Evolutionary conservation across 345 rosid genomes (phyloP), one percentile per base, ranked within the genome.

Genomic region (Mercurialis annua): DNA sequence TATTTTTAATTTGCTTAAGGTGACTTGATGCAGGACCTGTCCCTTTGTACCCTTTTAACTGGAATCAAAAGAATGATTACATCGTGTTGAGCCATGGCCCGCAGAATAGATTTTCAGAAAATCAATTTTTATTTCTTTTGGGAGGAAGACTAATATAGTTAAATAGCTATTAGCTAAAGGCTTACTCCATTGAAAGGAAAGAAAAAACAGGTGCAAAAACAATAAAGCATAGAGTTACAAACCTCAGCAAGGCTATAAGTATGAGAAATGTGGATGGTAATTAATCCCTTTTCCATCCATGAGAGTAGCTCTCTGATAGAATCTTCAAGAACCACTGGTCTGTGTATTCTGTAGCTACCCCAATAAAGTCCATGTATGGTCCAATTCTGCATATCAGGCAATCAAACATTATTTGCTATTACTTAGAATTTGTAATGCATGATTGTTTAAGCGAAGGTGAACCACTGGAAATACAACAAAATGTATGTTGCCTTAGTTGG

Each of bases 351-450:
- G 76, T 91, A 80, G 86, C 97, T 91, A 17, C 96, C 97, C 97
- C 97, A 89, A 76, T 89, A 91, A 65, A 94, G 95, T 71, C 99
- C 98, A 64, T 93, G 98, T 50, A 93, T 82, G 0, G 99, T 87
- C 96, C 99, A 94, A 80, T 94, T 94, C 99, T 91, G 79, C 26
- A 77, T n/a, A 71, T 77, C n/a, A 58, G 51, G 36, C 11, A 62
- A 29, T 51, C 44, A 55, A 55, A 52, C 48, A 29, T 14, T 18
- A 64, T 47, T 59, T 50, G 46, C 8, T 12, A 50, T 14, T 11
- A 31, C 33, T 6, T 51, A 43, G 11, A 62, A 20, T 26, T 16
- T 44, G 24, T 6, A 21, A 10, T 71, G 20, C 10, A 17, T 6
- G 33, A 55, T 47, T 49, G 26, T 38, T 27, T 24, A 47, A 21